Conservation (phyloP, 371 early-diverging fungal genomes). For the Choanephora cucurbitarum region DNA sequence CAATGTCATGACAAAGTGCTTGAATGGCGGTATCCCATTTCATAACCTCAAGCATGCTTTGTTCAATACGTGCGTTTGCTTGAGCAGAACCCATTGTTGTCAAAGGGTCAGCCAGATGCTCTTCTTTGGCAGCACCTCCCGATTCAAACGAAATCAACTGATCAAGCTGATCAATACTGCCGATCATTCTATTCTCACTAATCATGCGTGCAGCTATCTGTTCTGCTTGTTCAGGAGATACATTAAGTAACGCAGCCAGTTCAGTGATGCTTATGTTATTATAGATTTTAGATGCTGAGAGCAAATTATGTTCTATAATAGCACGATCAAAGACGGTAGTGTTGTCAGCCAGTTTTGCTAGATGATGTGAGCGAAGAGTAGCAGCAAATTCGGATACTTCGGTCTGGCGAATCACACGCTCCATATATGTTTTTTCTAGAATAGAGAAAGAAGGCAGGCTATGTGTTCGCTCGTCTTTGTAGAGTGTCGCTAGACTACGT, state of each 20-base stretch:
- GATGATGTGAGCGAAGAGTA: slow-evolving; percentile 80
- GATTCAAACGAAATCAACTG: slow-evolving; percentile 82
- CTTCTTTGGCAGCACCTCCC: slow-evolving; percentile 44
- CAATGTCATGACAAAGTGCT: slow-evolving; percentile 60
- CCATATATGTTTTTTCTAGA: slow-evolving; percentile 90
- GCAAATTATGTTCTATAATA: slow-evolving; percentile 92
- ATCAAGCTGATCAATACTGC: slow-evolving; percentile 90
- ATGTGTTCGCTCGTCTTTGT: slow-evolving; percentile 87
- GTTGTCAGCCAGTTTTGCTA: slow-evolving; percentile 65
- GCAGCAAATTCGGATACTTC: slow-evolving; percentile 81
- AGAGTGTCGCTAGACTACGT: slow-evolving; percentile 86
- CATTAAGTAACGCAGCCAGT: slow-evolving; percentile 76
- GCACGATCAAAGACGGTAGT: slow-evolving; percentile 91
- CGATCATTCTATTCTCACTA: slow-evolving; percentile 84
- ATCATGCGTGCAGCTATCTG: slow-evolving; percentile 86
- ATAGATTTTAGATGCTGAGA: slow-evolving; percentile 86
- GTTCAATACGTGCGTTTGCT: slow-evolving; percentile 36
- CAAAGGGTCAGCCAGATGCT: slow-evolving; percentile 22
- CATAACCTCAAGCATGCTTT: slow-evolving; percentile 48
- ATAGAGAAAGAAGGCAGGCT: slow-evolving; percentile 69
- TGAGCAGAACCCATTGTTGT: slow-evolving; percentile 33
- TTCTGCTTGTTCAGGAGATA: slow-evolving; percentile 83
- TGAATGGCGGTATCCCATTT: slow-evolving; percentile 68
- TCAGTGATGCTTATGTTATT: slow-evolving; percentile 86
- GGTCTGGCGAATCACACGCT: slow-evolving; percentile 74